Percentiles rank a stretch among this genome's conserved stretches.
phyloP scores from a whole-genome alignment of 2,329 filamentous ascomycete genomes.

The Pestalotiopsis sp. region DNA sequence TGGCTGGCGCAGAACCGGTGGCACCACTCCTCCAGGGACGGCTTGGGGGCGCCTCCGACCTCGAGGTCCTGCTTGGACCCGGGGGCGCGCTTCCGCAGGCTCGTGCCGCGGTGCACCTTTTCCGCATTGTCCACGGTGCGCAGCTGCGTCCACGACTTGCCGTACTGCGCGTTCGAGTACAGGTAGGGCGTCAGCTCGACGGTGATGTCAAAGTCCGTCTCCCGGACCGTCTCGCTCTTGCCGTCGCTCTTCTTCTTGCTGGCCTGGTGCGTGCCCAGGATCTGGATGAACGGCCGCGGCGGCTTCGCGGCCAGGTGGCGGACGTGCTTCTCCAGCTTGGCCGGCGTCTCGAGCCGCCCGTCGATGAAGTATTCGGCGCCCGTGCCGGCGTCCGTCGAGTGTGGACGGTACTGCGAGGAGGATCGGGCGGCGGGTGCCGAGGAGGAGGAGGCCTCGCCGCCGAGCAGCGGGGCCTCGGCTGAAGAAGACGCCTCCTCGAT shows the following conservation, averaged over 20 bases:
- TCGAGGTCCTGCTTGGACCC: constrained; percentile 47
- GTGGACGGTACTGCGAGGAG: constrained; percentile 15
- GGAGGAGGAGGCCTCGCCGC: background rate
- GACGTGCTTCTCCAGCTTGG: constrained; percentile 47
- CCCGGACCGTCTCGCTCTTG: constrained; percentile 46
- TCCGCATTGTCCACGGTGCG: constrained; percentile 59
- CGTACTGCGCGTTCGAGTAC: constrained; percentile 45
- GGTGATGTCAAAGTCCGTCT: constrained; percentile 62
- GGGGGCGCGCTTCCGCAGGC: constrained; percentile 43
- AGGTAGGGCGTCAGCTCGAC: constrained; percentile 64
- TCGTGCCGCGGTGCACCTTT: constrained; percentile 66
- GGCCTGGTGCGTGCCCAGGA: constrained; percentile 57
- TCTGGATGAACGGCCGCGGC: constrained; percentile 54
- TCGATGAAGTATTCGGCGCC: constrained; percentile 47
- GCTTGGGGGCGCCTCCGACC: constrained; percentile 40
- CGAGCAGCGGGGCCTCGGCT: constrained; percentile 11
- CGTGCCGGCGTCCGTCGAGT: constrained; percentile 32
- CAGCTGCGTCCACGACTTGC: constrained; percentile 45
- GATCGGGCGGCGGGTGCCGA: background rate
- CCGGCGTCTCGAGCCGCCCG: constrained; percentile 46
- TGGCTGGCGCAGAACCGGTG: constrained; percentile 65
- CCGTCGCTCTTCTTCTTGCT: constrained; percentile 42
- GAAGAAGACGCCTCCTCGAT: constrained; percentile 10
- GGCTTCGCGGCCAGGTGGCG: constrained; percentile 46
- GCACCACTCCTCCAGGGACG: constrained; percentile 63